Percentiles rank a stretch among this genome's conserved stretches.
phyloP scores from a whole-genome alignment of 164 flowering plant species.

The Magnolia kwangsiensis region DNA sequence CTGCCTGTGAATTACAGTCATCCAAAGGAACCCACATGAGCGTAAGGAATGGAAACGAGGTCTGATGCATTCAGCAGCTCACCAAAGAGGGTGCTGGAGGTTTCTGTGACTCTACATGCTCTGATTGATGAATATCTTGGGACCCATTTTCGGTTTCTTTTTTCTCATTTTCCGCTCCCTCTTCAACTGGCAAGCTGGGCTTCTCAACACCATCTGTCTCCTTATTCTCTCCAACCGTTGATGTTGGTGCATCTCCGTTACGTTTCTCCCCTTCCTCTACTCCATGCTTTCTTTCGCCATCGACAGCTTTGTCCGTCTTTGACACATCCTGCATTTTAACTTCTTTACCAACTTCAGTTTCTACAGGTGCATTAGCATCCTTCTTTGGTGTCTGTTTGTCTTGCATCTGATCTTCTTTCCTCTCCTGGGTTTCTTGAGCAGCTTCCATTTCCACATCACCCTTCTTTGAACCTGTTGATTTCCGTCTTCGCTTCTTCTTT shows the following conservation, averaged over 20 bases:
- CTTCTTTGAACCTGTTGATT: constrained; percentile 40
- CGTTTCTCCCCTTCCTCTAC: neutral
- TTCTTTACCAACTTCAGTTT: constrained; percentile 7
- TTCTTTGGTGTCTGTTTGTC: neutral
- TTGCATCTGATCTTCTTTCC: constrained; percentile 20
- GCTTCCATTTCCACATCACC: constrained; percentile 24
- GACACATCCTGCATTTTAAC: constrained; percentile 5
- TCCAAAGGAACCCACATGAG: neutral
- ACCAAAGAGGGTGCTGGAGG: neutral
- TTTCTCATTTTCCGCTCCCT: constrained; percentile 11
- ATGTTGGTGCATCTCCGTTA: neutral
- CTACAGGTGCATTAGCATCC: neutral
- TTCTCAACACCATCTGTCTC: constrained; percentile 15
- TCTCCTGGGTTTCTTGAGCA: constrained; percentile 26
- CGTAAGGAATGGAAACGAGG: neutral
- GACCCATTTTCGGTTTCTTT: constrained; percentile 30
- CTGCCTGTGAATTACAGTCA: constrained; percentile 27
- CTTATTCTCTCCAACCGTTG: neutral
- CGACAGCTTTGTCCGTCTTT: neutral
- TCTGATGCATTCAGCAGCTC: constrained; percentile 18
- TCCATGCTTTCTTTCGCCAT: no score
- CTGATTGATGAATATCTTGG: constrained; percentile 1
- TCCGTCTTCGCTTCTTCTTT: constrained; percentile 34
- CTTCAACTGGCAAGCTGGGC: constrained; percentile 16
- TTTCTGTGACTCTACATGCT: constrained; percentile 20